phyloP scores from a whole-genome alignment of 164 flowering plant species.

The Chloranthus sessilifolius region DNA sequence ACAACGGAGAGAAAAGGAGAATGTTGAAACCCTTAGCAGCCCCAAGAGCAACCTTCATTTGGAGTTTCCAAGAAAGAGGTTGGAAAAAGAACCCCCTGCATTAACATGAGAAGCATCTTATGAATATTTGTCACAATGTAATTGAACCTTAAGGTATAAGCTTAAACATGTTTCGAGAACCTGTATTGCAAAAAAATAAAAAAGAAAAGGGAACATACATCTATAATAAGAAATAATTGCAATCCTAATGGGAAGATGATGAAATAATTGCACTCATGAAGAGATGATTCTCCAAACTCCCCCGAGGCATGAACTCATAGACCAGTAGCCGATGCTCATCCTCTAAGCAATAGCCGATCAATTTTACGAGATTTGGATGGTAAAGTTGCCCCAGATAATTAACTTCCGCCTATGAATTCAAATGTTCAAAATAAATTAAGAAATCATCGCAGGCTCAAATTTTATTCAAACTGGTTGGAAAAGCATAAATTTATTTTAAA shows the following conservation, averaged over 20 bases:
- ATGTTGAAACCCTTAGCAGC: slow-evolving; percentile 85
- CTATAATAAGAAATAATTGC: no score
- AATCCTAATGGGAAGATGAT: slow-evolving; percentile 1
- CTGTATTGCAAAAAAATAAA: not conserved
- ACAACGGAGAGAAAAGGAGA: no score
- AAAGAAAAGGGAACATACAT: no score
- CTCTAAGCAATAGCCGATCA: slow-evolving; percentile 76
- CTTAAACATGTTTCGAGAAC: no score
- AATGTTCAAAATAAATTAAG: not conserved
- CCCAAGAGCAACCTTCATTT: slow-evolving; percentile 73
- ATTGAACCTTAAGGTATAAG: no score
- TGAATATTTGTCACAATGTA: no score
- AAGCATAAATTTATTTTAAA: not conserved
- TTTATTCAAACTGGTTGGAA: not conserved
- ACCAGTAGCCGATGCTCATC: slow-evolving; percentile 77
- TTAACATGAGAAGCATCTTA: slow-evolving; percentile 7
- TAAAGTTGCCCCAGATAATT: slow-evolving; percentile 68
- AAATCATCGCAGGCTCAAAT: not conserved
- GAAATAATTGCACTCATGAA: slow-evolving; percentile 67
- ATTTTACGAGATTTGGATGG: slow-evolving; percentile 75
- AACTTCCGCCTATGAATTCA: slow-evolving; percentile 64
- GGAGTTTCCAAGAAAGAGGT: slow-evolving; percentile 73
- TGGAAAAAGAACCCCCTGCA: slow-evolving; percentile 65
- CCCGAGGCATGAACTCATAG: slow-evolving; percentile 80
- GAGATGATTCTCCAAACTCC: slow-evolving; percentile 84